Evolutionary conservation across 176 grass and related monocot genomes (phyloP), one percentile per base, ranked within the genome.

Genomic region (Oropetium thomaeum): DNA sequence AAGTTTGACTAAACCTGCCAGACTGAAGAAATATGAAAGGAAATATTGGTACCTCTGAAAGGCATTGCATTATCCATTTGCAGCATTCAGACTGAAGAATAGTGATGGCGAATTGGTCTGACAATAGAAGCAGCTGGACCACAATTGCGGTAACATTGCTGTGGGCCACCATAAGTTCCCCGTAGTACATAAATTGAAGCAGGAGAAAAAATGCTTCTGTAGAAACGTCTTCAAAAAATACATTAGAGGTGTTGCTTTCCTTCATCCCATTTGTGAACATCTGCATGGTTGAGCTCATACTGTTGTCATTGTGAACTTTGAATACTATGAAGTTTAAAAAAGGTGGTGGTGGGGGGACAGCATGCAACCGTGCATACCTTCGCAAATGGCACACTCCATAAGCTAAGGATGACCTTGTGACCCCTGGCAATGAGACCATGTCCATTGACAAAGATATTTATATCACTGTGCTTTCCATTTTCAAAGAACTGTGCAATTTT

Each of bases 241-340:
- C 74, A 62, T 92, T 80, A 3, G 91, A 76, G 10, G 90, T 59
- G 25, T 62, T 88, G 87, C 86, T 98, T 82, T 98, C 95, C 72
- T 83, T 93, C 95, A 98, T 98, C 42, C 95, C 95, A 73, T 98
- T 98, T 63, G 88, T 92, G 54, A 98, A 98, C 95, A 98, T 98
- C 91, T 98, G 79, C 61, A 83, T 61, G 52, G 71, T 62, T 49
- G 17, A 19, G 84, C 11, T 43, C 39, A 19, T 39, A 79, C 53
- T 60, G 52, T 76, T 14, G 23, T 65, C 10, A 35, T 70, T 33
- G 27, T 2, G 34, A 72, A 67, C 65, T 73, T 16, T 74, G 13
- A 65, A 82, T 72, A 75, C 49, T n/a, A 19, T 8, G 49, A 37
- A 37, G 19, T 25, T 60, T 30, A 57, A 66, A 58, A 54, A 25